phyloP scores from a whole-genome alignment of 805 yeast species.

The Citeromyces nyonsensis region DNA sequence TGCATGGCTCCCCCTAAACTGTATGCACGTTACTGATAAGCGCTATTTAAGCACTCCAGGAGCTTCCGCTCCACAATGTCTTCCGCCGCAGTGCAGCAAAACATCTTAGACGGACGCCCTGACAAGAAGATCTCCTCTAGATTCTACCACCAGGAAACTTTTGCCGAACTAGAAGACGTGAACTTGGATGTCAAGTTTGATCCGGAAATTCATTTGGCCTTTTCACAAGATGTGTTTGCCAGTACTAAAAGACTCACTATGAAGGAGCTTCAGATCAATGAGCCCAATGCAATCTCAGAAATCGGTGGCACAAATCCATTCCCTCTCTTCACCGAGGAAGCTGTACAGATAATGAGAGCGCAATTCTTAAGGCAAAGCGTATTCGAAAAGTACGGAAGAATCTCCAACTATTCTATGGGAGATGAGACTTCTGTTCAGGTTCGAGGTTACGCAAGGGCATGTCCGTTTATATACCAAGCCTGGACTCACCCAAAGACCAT shows the following conservation, averaged over 20 bases:
- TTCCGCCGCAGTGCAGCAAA: slow-evolving; percentile 14
- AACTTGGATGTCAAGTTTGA: slow-evolving; percentile 17
- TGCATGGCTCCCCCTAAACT: no score
- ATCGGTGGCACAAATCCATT: slow-evolving; percentile 37
- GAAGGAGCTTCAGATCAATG: slow-evolving; percentile 27
- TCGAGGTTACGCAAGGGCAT: slow-evolving; percentile 30
- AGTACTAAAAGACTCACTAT: slow-evolving; percentile 23
- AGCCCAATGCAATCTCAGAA: slow-evolving; percentile 27
- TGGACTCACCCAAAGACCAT: slow-evolving; percentile 44
- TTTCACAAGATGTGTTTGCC: slow-evolving; percentile 17
- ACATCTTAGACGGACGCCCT: slow-evolving; percentile 19
- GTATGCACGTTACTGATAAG: no score
- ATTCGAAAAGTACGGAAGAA: slow-evolving; percentile 20
- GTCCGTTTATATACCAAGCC: slow-evolving; percentile 37
- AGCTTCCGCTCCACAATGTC: slow-evolving; percentile 8
- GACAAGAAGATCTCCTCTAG: slow-evolving; percentile 18
- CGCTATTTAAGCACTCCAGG: no score
- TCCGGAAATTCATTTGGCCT: slow-evolving; percentile 20
- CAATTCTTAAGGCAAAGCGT: slow-evolving; percentile 24
- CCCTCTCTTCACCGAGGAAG: slow-evolving; percentile 36
- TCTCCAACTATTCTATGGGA: slow-evolving; percentile 18
- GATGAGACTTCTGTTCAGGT: slow-evolving; percentile 23
- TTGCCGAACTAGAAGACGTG: slow-evolving; percentile 7
- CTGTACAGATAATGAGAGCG: slow-evolving; percentile 29
- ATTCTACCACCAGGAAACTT: slow-evolving; percentile 16